These are phyloP conservation scores for Penicillium coprophilum DNA, from an alignment of 495 filamentous ascomycete species.

Conservation along the genomic window DNA sequence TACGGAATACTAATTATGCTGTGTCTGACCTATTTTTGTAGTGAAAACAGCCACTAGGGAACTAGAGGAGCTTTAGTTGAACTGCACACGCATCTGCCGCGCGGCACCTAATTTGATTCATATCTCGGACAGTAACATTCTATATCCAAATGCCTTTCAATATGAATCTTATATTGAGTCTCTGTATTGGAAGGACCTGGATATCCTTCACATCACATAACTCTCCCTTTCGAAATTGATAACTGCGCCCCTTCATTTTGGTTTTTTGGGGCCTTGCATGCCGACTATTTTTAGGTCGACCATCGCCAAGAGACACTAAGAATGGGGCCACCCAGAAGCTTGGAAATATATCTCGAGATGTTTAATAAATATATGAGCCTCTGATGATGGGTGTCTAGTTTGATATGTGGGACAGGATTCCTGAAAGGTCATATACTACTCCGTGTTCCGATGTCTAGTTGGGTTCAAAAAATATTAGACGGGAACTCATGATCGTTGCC, in stretches of 20 bases:
- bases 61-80: not conserved
- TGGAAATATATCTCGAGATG: not conserved
- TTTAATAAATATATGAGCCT: not conserved
- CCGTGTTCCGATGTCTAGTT: too few relatives aligned
- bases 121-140: too few relatives aligned
- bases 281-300: not conserved
- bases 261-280: not conserved
- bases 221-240: not conserved
- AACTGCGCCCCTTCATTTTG: not conserved
- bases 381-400: not conserved
- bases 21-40: not conserved
- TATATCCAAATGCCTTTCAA: too few relatives aligned
- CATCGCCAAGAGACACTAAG: not conserved
- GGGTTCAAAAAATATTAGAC: not conserved
- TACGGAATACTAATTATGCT: too few relatives aligned
- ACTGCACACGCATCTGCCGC: not conserved
- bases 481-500: not conserved
- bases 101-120: not conserved
- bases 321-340: not conserved
- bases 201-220: not conserved
- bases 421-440: too few relatives aligned
- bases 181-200: not conserved
- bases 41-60: not conserved
- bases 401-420: too few relatives aligned
- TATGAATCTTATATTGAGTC: too few relatives aligned